Base-by-base conservation (phyloP, 2,329 filamentous ascomycete species). In the Epichloe aotearoae region DNA sequence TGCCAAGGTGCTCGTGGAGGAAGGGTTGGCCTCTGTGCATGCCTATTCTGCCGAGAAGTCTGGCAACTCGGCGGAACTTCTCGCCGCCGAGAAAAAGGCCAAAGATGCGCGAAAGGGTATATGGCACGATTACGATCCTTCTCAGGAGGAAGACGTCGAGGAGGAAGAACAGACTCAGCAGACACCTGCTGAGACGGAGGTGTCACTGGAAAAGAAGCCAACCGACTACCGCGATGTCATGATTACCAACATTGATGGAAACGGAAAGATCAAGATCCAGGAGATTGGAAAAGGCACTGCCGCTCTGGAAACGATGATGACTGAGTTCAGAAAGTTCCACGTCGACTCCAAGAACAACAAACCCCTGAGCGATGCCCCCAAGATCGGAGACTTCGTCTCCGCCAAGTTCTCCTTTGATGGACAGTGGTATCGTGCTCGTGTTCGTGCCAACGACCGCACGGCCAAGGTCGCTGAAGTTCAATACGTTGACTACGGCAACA, bases 401-500 rank as follows among this genome's bases (percentile, higher is more conserved):
- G 91, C 91, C 61, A 86, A 87, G 65, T 98, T 97, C 73, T 85
- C 83, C 6, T 84, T 83, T 49, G 93, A 98, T 64, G 81, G 84
- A 53, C 82, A 93, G 59, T 98, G 91, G 91, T 98, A 98, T 73
- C 87, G 93, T 54, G 93, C 87, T 34, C 85, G 84, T 54, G 82
- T 98, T 54, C 84, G 90, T 55, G 83, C 90, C 64, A 96, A 97
- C 68, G 93, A 98, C 71, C 88, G 93, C 55, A 79, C 90, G 8
- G 84, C 83, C 61, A 88, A 93, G 76, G 82, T 86, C 59, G 84
- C 89, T 23, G 93, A 98, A 68, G 84, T 98, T 26, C 72, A 94
- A 44, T 98, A 95, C 69, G 81, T 98, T 55, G 93, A 98, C 72
- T 98, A 94, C 68, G 93, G 93, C 60, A 98, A 98, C 76, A 84